These are phyloP conservation scores for Exophiala dermatitidis DNA, from an alignment of 2,329 filamentous ascomycete species.

Conservation along the genomic window DNA sequence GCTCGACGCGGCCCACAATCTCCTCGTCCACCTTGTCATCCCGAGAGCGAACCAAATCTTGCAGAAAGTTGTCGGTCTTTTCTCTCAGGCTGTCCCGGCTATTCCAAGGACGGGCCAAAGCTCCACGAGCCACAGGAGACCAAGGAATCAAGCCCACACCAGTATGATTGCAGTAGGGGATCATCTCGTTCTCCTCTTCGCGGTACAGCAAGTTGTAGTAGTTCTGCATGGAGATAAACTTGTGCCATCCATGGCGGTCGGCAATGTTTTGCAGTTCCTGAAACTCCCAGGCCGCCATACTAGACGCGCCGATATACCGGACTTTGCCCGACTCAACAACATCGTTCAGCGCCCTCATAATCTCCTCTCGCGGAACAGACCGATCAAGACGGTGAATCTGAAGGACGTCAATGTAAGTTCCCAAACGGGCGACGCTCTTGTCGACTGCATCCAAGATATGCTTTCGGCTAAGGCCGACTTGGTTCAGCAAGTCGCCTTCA, in stretches of 20 bases:
- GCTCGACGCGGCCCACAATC: slow-evolving; percentile 51
- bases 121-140: slow-evolving; percentile 40
- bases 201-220: slow-evolving; percentile 35
- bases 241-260: slow-evolving; percentile 45
- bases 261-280: slow-evolving; percentile 44
- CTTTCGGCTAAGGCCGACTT: slow-evolving; percentile 46
- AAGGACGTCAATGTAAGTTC: slow-evolving; percentile 44
- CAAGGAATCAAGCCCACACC: slow-evolving; percentile 37
- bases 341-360: slow-evolving; percentile 41
- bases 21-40: slow-evolving; percentile 44
- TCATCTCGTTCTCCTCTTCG: slow-evolving; percentile 46
- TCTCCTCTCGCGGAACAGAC: slow-evolving; percentile 41
- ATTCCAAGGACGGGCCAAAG: slow-evolving; percentile 42
- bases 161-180: slow-evolving; percentile 35
- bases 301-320: slow-evolving; percentile 33
- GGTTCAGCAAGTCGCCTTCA: slow-evolving; percentile 34
- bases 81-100: slow-evolving; percentile 39
- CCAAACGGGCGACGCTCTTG: slow-evolving; percentile 38
- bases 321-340: slow-evolving; percentile 39
- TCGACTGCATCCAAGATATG: slow-evolving; percentile 57
- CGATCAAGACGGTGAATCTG: slow-evolving; percentile 46
- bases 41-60: slow-evolving; percentile 36
- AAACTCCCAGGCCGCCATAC: slow-evolving; percentile 34
- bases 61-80: slow-evolving; percentile 39
- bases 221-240: slow-evolving; percentile 49